Percentiles rank a stretch among this genome's conserved stretches.
Evolutionary conservation across 106 monocot species (phyloP).

Genomic region (Allium fistulosum): DNA sequence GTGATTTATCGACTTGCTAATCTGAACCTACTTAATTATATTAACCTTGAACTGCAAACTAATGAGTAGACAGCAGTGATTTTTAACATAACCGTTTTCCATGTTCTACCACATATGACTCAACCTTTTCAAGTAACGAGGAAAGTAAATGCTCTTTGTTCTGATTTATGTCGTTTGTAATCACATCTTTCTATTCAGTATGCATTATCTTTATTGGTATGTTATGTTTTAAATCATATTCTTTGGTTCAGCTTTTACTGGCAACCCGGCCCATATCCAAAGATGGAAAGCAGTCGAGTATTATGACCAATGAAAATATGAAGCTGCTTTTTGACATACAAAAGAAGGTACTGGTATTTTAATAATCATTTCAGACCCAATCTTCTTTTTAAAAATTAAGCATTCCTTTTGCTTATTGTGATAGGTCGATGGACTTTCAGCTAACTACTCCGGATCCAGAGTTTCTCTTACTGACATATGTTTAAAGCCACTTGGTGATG

Average conservation of each 20-base stretch:
- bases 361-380: background rate
- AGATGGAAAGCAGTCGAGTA: conserved; percentile 31
- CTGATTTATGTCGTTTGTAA: background rate
- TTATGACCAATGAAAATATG: conserved; percentile 76
- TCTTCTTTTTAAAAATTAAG: conserved; percentile 6
- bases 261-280: conserved; percentile 45
- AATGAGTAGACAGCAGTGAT: too few species aligned
- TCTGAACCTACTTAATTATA: too few species aligned
- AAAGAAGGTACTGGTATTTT: conserved; percentile 58
- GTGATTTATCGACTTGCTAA: background rate
- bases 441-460: conserved; percentile 72
- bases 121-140: background rate
- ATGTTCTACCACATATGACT: too few species aligned
- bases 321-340: conserved; percentile 82
- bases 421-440: conserved; percentile 77
- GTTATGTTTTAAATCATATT: background rate
- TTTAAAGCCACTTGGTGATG: conserved; percentile 74
- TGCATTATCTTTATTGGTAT: background rate
- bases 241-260: conserved; percentile 58
- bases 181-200: background rate
- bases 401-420: background rate
- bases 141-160: background rate
- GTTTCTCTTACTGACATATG: conserved; percentile 79
- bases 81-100: too few species aligned
- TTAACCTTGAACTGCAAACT: too few species aligned